Evolutionary conservation across 176 grass and related monocot genomes (phyloP), one percentile per base, ranked within the genome.

Genomic region (Oryza longistaminata): DNA sequence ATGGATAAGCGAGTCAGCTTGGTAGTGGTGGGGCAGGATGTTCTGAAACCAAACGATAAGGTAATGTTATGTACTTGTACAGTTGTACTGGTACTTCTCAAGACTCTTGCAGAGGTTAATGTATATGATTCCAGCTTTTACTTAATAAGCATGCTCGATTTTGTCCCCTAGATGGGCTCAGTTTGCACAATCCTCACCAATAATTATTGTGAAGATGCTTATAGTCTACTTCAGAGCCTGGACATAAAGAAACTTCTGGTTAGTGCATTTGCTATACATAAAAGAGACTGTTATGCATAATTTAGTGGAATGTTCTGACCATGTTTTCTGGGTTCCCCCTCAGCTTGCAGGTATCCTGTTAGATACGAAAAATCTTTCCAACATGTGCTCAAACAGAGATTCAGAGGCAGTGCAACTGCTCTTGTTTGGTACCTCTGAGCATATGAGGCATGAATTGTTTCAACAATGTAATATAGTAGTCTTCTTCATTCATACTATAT

Each of bases 181-280:
- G 73, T 87, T 42, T 90, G 90, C 70, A 90, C 92, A 40, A 42
- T 89, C 72, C 74, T 94, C 65, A 76, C 85, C 66, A 83, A 90
- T 80, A 80, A 58, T 71, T 88, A 90, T 34, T 83, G 69, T 29
- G 90, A 94, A 72, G 92, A 94, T 71, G 73, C 78, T 22, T 92
- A 85, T 80, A 81, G 61, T 58, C 78, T 87, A 46, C 90, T 92
- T 90, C 73, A 92, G 74, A 86, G 75, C 48, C 53, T 78, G 68
- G 84, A 83, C 69, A 80, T 92, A 77, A 94, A 94, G 75, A 92
- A 88, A 72, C 87, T 94, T 85, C 79, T 94, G 89, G 90, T 94
- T 69, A 43, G 83, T 81, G 49, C 13, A 81, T 72, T 87, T 88
- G 46, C 10, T 48, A 83, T 44, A 53, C 73, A 70, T 71, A 52